Evolutionary conservation across 306 rosid species (phyloP).

Genomic region (Gleditsia sinensis): DNA sequence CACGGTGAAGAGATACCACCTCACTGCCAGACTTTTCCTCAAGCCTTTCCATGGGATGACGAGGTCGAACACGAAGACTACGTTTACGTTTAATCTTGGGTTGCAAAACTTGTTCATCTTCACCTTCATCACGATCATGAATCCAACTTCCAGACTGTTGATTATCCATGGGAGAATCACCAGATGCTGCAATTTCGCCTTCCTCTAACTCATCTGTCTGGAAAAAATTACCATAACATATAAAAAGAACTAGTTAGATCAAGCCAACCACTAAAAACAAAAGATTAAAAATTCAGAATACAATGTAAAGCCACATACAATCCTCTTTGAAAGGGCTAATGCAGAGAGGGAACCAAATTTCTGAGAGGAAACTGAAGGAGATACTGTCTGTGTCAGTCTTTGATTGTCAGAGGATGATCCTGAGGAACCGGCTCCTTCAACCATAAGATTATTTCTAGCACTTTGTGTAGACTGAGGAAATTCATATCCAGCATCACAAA

Average conservation of each 20-base stretch:
- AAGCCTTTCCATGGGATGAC: constrained; percentile 73
- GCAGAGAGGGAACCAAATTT: constrained; percentile 96
- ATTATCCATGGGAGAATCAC: constrained; percentile 92
- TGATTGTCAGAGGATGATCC: constrained; percentile 81
- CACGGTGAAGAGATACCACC: constrained; percentile 50
- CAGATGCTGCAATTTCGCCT: constrained; percentile 91
- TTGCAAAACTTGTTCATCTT: constrained; percentile 93
- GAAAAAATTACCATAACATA: constrained; percentile 34
- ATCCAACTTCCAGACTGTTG: constrained; percentile 95
- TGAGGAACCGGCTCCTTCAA: constrained; percentile 77
- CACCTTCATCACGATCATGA: constrained; percentile 94
- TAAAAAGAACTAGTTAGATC: constrained; percentile 42
- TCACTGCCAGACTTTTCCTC: constrained; percentile 80
- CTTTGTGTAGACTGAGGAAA: constrained; percentile 65
- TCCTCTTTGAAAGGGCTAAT: constrained; percentile 76
- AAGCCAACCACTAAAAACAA: constrained; percentile 14
- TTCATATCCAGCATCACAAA: constrained; percentile 60
- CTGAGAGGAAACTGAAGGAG: constrained; percentile 85
- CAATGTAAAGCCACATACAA: constrained; percentile 56
- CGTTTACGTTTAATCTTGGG: constrained; percentile 95
- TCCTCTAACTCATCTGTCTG: constrained; percentile 96
- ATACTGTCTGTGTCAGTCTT: constrained; percentile 62
- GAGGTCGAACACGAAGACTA: constrained; percentile 90
- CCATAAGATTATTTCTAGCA: constrained; percentile 53
- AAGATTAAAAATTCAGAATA: background rate